Percentiles rank a stretch among this genome's conserved stretches.
Evolutionary conservation across 2,329 filamentous ascomycete genomes (phyloP).

Genomic region (Alternaria brassicicola): DNA sequence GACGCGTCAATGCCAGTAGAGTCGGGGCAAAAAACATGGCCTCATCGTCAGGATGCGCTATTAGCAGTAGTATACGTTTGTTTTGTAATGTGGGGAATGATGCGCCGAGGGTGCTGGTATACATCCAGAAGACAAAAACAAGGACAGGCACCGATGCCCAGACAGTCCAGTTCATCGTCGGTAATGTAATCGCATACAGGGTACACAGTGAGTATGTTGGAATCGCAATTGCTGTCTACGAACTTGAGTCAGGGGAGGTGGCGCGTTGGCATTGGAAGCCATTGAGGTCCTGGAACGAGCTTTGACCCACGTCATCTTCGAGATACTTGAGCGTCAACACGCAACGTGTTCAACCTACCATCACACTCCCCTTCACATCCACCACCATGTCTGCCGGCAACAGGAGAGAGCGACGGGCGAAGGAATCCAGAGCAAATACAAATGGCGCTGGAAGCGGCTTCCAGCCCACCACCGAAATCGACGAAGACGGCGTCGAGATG

Average conservation of each 20-base stretch:
- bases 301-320: conserved; percentile 23
- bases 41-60: conserved; percentile 97
- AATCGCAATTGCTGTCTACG: not conserved
- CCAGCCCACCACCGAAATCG: conserved; percentile 47
- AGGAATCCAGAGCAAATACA: conserved; percentile 33
- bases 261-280: not conserved
- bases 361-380: conserved; percentile 1
- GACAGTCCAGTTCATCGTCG: conserved; percentile 50
- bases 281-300: conserved; percentile 14
- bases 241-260: not conserved
- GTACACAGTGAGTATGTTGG: not conserved
- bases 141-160: conserved; percentile 51
- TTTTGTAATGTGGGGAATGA: conserved; percentile 72
- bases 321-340: conserved; percentile 27
- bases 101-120: conserved; percentile 53
- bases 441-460: conserved; percentile 37
- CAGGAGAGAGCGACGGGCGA: conserved; percentile 54
- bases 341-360: conserved; percentile 20
- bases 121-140: conserved; percentile 54
- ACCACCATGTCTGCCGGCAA: conserved; percentile 46
- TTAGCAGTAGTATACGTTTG: conserved; percentile 89
- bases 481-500: conserved; percentile 59
- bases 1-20: conserved; percentile 79
- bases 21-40: conserved; percentile 99
- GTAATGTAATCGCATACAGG: not conserved